Base-by-base conservation (phyloP, 73 alveolate genomes). In the Symbiodinium natans region DNA sequence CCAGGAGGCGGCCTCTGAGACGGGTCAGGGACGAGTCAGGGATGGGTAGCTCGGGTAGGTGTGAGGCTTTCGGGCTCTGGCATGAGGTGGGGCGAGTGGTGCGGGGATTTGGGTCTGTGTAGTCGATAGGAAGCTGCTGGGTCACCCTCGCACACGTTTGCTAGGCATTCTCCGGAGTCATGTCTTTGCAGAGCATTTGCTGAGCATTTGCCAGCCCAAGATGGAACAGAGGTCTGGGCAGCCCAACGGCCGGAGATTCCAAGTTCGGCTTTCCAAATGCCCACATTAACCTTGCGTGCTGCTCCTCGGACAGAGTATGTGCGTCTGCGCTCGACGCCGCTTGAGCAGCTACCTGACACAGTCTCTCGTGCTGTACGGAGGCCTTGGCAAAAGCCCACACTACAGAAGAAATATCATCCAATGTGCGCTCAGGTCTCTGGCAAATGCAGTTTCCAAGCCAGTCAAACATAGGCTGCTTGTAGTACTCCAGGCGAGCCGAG, bases 401-500 rank as follows among this genome's bases (percentile, higher is more conserved):
- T 43, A 41, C 52, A 31, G 97, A 40, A 33, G 97, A 90, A 34
- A 90, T 27, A 29, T 90, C 97, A n/a, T 42, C 52, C 34, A 89
- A 40, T 31, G 95, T 89, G 88, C 56, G 88, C 41, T 90, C 95
- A n/a, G 73, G 89, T 48, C 97, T 63, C 97, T 17, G 52, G 56
- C 89, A 90, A 46, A 90, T 71, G 56, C 97, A 71, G 39, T 71
- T 90, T 33, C 80, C 97, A 34, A 90, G 39, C 97, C 97, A 90
- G 23, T 90, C 97, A 7, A 90, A 90, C 36, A 90, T 41, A 33
- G 97, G 95, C 54, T 88, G 95, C 38, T 71, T 41, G 80, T 75
- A 71, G 54, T 36, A 90, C 33, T 90, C 88, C 82, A 90, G 77
- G 74, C 80, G 43, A 17, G 97, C 97, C 33, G 52, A 41, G 19